Conservation (phyloP, 225 moss, liverwort and hornwort genomes). For the Sphagnum tenellum region DNA sequence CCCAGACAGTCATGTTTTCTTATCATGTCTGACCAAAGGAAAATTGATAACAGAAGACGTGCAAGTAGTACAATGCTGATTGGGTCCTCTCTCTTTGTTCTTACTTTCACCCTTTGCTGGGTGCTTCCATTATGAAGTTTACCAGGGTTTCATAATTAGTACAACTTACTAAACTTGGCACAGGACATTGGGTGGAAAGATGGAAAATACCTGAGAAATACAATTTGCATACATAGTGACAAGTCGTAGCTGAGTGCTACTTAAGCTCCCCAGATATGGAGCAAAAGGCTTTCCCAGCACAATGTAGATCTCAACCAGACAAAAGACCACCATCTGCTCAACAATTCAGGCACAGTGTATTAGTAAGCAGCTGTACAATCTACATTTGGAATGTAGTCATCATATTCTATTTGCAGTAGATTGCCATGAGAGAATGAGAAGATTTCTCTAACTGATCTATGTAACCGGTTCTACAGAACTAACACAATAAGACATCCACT, state of each 20-base stretch:
- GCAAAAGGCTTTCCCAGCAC: conserved; percentile 86
- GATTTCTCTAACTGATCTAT: too few relatives aligned
- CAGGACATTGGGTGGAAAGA: neutral
- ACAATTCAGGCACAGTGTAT: conserved; percentile 1
- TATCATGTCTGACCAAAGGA: too few relatives aligned
- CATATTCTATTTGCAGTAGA: too few relatives aligned
- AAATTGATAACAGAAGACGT: too few relatives aligned
- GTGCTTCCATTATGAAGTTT: neutral
- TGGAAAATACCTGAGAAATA: conserved; percentile 62
- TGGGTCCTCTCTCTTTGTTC: too few relatives aligned
- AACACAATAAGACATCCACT: neutral
- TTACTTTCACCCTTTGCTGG: too few relatives aligned
- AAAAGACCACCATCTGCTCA: conserved; percentile 85
- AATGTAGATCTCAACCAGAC: conserved; percentile 95
- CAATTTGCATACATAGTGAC: conserved; percentile 92
- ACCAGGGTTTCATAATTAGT: neutral
- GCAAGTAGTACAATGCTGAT: too few relatives aligned
- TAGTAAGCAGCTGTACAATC: too few relatives aligned
- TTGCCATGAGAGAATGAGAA: too few relatives aligned
- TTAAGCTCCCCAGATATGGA: conserved; percentile 93
- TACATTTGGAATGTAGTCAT: too few relatives aligned
- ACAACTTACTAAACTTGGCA: neutral
- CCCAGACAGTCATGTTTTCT: too few relatives aligned
- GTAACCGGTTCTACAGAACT: too few relatives aligned
- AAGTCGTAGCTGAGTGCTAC: conserved; percentile 85